These are phyloP conservation scores for Emergomyces pasteurianus DNA, from an alignment of 2,329 filamentous ascomycete genomes.

Conservation along the genomic window DNA sequence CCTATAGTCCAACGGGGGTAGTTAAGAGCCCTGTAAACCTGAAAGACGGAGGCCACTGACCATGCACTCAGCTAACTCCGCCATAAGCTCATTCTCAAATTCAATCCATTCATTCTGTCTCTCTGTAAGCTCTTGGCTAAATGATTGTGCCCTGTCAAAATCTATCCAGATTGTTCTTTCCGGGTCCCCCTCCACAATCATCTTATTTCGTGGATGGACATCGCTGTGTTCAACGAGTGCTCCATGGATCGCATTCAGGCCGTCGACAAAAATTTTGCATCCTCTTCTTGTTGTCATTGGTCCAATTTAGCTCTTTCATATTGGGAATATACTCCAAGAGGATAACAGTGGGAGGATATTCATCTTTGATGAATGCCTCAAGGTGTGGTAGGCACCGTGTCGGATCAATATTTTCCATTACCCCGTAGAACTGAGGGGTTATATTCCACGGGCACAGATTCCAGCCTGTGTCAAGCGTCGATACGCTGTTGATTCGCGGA, in stretches of 20 bases:
- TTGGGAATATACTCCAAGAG: slow-evolving; percentile 16
- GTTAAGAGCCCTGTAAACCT: too few relatives aligned
- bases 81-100: too few relatives aligned
- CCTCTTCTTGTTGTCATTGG: slow-evolving; percentile 12
- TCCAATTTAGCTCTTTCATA: slow-evolving; percentile 13
- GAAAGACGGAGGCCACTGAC: too few relatives aligned
- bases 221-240: too few relatives aligned
- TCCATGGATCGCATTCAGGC: slow-evolving; percentile 1
- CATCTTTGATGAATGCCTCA: slow-evolving; percentile 7
- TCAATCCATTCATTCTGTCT: too few relatives aligned
- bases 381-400: neutral
- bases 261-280: slow-evolving; percentile 11
- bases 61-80: too few relatives aligned
- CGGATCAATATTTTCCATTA: slow-evolving; percentile 5
- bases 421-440: slow-evolving; percentile 4
- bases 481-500: slow-evolving; percentile 4
- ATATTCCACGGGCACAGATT: slow-evolving; percentile 1
- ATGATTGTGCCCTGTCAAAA: too few relatives aligned
- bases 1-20: too few relatives aligned
- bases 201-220: too few relatives aligned
- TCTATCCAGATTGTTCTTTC: too few relatives aligned
- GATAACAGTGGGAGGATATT: slow-evolving; percentile 12
- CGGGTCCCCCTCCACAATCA: too few relatives aligned
- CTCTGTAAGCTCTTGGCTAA: too few relatives aligned
- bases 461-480: neutral